Percentiles rank a stretch among this genome's conserved stretches.
Evolutionary conservation across 768 basidiomycete genomes (phyloP).

Genomic region (Russula earlei): DNA sequence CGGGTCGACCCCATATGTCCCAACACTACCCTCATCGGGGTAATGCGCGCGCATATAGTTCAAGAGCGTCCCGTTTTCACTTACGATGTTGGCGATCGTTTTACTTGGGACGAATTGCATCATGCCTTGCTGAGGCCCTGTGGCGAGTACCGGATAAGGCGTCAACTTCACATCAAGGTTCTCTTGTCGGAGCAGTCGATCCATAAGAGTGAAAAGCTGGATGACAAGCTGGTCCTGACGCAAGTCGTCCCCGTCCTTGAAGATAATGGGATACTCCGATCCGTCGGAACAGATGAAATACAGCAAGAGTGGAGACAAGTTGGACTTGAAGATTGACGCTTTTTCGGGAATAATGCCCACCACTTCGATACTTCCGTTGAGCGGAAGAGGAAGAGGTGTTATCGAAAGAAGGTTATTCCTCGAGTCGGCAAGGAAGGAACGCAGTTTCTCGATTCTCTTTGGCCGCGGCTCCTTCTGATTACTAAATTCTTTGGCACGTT

Average conservation of each 20-base stretch:
- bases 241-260: constrained; percentile 98
- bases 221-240: constrained; percentile 97
- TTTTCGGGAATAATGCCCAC: constrained; percentile 86
- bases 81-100: constrained; percentile 89
- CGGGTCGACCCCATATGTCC: constrained; percentile 89
- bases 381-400: constrained; percentile 74
- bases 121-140: constrained; percentile 89
- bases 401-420: constrained; percentile 80
- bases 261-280: constrained; percentile 87
- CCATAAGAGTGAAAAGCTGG: constrained; percentile 98
- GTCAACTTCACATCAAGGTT: constrained; percentile 88
- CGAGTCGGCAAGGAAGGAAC: constrained; percentile 72
- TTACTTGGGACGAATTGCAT: constrained; percentile 93
- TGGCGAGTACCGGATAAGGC: constrained; percentile 90
- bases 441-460: constrained; percentile 95
- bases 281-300: constrained; percentile 84
- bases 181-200: constrained; percentile 84
- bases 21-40: constrained; percentile 91
- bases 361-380: constrained; percentile 79
- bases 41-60: constrained; percentile 81
- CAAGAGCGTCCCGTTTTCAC: constrained; percentile 79
- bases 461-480: constrained; percentile 87
- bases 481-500: constrained; percentile 79
- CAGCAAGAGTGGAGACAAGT: constrained; percentile 83
- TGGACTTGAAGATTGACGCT: constrained; percentile 95